These are phyloP conservation scores for Graphiopsis chlorocephala DNA, from an alignment of 2,329 filamentous ascomycete species.

Conservation along the genomic window DNA sequence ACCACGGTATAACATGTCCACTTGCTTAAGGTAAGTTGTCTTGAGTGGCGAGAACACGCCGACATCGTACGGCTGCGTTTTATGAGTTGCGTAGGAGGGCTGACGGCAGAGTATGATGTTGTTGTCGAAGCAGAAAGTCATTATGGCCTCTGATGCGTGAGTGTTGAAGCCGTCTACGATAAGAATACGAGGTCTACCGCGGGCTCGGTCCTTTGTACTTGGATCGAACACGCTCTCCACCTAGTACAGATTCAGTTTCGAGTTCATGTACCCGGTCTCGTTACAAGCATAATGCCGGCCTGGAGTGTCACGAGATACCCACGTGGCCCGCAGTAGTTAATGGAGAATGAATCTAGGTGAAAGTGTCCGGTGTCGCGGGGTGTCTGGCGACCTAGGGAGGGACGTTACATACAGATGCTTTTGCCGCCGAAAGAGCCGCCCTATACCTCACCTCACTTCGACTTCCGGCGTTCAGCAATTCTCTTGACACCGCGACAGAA, in stretches of 20 bases:
- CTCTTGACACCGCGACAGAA: too few species aligned
- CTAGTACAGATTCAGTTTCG: not conserved
- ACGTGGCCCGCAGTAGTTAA: constrained; percentile 29
- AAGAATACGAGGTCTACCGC: not conserved
- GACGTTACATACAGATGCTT: too few species aligned
- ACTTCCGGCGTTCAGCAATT: too few species aligned
- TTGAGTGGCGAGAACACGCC: constrained; percentile 25
- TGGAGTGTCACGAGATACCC: constrained; percentile 29
- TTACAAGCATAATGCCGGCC: constrained; percentile 22
- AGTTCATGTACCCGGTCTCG: not conserved
- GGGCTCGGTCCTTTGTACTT: not conserved
- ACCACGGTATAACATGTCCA: constrained; percentile 2
- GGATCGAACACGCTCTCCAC: constrained; percentile 7
- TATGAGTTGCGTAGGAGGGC: constrained; percentile 26
- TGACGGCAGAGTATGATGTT: not conserved
- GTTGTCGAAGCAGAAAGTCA: not conserved
- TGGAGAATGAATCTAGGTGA: too few species aligned
- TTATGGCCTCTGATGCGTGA: not conserved
- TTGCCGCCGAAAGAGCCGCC: too few species aligned
- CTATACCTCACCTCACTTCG: too few species aligned
- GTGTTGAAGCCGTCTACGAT: not conserved
- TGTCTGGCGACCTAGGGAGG: too few species aligned
- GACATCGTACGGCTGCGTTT: constrained; percentile 31
- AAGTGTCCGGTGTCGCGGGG: too few species aligned
- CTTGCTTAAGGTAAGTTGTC: constrained; percentile 17